Evolutionary conservation across 352 stramenopile species (phyloP).

Genomic region (Thraustotheca clavata): DNA sequence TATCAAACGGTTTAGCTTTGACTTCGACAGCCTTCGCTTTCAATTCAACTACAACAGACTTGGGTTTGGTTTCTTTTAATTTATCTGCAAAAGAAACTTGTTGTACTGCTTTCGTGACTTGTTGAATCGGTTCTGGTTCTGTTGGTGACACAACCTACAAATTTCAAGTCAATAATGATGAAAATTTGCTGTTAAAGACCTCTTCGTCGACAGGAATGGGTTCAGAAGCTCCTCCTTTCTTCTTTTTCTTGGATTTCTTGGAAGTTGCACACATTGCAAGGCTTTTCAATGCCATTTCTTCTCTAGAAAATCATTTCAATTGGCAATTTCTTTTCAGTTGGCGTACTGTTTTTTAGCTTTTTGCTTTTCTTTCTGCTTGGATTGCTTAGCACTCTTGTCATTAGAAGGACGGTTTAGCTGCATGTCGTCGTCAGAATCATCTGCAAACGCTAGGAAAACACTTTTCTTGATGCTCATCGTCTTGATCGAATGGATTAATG

Average conservation of each 20-base stretch:
- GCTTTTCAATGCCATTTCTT: slow-evolving; percentile 16
- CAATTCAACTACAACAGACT: background rate
- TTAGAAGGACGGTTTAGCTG: background rate
- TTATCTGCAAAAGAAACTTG: background rate
- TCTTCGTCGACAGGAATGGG: background rate
- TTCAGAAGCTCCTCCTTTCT: background rate
- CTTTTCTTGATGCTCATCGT: slow-evolving; percentile 20
- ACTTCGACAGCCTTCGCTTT: too few species aligned
- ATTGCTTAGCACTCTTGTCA: background rate
- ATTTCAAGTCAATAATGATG: too few species aligned
- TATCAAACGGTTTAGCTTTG: background rate
- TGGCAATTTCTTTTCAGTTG: background rate
- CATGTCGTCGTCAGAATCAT: slow-evolving; percentile 18
- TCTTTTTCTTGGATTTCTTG: slow-evolving; percentile 23
- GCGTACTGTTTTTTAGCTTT: slow-evolving; percentile 22
- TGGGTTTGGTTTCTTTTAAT: background rate
- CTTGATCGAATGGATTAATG: background rate
- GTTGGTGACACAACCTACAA: too few species aligned
- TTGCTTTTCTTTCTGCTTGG: slow-evolving; percentile 22
- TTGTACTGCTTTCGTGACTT: background rate
- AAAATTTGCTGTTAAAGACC: too few species aligned
- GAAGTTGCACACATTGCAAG: slow-evolving; percentile 12
- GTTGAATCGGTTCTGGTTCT: too few species aligned
- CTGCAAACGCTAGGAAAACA: slow-evolving; percentile 17
- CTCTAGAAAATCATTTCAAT: background rate